phyloP scores from a whole-genome alignment of 495 filamentous ascomycete genomes.

The Haplographium delicatum region DNA sequence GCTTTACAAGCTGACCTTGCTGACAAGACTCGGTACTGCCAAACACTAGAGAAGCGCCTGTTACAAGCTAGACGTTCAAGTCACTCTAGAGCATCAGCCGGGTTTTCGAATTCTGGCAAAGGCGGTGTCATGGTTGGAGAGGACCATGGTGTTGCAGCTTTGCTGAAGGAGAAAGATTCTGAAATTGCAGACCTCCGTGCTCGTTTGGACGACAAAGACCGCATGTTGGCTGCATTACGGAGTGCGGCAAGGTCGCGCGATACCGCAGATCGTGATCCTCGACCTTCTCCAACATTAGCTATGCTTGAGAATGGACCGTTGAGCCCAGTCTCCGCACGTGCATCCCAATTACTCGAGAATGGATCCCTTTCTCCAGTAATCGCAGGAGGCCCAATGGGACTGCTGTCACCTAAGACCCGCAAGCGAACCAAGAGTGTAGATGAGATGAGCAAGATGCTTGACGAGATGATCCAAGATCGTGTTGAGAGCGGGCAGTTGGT shows the following conservation, averaged over 20 bases:
- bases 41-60: conserved; percentile 84
- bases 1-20: conserved; percentile 87
- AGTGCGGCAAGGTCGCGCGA: conserved; percentile 84
- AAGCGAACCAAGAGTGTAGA: conserved; percentile 67
- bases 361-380: conserved; percentile 26
- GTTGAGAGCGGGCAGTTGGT: conserved; percentile 65
- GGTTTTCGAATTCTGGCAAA: conserved; percentile 52
- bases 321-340: conserved; percentile 36
- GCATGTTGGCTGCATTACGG: conserved; percentile 86
- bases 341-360: conserved; percentile 39
- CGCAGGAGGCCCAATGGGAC: conserved; percentile 13
- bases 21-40: conserved; percentile 95
- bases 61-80: conserved; percentile 89
- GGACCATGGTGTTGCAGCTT: conserved; percentile 57
- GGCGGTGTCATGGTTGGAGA: conserved; percentile 55
- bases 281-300: conserved; percentile 5
- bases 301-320: conserved; percentile 32
- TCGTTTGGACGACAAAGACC: conserved; percentile 90
- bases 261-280: conserved; percentile 52
- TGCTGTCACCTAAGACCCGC: conserved; percentile 27
- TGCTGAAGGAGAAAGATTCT: conserved; percentile 84
- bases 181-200: conserved; percentile 89
- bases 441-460: conserved; percentile 83
- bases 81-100: conserved; percentile 75
- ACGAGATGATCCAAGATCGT: conserved; percentile 89